phyloP scores from a whole-genome alignment of 371 early-diverging fungal species.

The Mortierella sp. region DNA sequence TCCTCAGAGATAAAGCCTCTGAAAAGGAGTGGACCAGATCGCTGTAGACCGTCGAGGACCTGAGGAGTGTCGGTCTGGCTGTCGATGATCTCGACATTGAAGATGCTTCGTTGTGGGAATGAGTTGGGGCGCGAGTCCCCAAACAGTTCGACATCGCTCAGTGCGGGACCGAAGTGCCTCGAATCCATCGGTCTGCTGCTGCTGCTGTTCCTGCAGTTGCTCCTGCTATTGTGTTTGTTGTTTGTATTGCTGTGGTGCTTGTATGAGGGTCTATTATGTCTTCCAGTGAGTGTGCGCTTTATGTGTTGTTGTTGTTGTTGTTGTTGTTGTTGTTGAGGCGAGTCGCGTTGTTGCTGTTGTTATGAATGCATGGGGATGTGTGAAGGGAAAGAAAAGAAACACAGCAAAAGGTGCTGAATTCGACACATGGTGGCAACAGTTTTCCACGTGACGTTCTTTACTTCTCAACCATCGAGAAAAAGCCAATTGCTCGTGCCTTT shows the following conservation, averaged over 20 bases:
- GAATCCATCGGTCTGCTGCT: background rate
- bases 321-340: background rate
- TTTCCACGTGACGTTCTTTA: background rate
- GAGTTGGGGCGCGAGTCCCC: constrained; percentile 8
- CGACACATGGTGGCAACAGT: background rate
- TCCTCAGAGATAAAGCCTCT: constrained; percentile 28
- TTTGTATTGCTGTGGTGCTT: background rate
- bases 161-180: background rate
- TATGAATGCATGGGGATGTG: background rate
- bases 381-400: background rate
- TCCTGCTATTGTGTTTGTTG: background rate
- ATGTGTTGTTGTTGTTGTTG: background rate
- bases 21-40: constrained; percentile 31
- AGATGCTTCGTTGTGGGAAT: constrained; percentile 33
- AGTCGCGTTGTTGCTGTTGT: background rate
- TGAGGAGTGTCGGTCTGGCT: constrained; percentile 16
- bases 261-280: background rate
- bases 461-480: too few relatives aligned
- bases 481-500: too few relatives aligned
- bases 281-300: background rate
- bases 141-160: constrained; percentile 16
- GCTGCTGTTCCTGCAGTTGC: too few relatives aligned
- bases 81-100: constrained; percentile 35
- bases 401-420: background rate
- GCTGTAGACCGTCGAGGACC: constrained; percentile 22